A percentile compares a stretch with the other conserved stretches of the same genome.
Evolutionary conservation across 345 rosid species (phyloP).

Genomic region (Citrus trifoliata): DNA sequence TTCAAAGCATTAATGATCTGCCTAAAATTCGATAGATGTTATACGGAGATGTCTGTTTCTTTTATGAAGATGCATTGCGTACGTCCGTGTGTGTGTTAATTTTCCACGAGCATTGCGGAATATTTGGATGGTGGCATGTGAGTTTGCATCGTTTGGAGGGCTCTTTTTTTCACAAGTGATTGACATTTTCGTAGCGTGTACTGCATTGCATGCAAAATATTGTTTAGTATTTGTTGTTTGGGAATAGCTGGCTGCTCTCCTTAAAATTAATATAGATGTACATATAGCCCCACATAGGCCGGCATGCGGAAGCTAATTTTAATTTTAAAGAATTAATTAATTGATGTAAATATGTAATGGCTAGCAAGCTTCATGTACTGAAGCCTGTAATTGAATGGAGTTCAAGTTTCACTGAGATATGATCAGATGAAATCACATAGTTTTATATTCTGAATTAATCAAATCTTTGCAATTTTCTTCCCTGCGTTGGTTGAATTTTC

Average conservation of each 20-base stretch:
- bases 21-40: background rate
- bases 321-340: too few relatives aligned
- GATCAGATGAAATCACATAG: too few relatives aligned
- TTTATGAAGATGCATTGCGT: background rate
- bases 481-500: too few relatives aligned
- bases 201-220: constrained; percentile 25
- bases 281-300: too few relatives aligned
- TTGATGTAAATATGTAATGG: too few relatives aligned
- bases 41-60: constrained; percentile 33
- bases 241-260: background rate
- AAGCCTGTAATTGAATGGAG: too few relatives aligned
- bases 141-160: constrained; percentile 36
- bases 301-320: too few relatives aligned
- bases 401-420: too few relatives aligned
- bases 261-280: too few relatives aligned
- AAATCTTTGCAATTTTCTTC: too few relatives aligned
- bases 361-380: too few relatives aligned
- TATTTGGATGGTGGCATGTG: constrained; percentile 28
- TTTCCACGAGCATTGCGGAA: constrained; percentile 4
- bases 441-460: too few relatives aligned
- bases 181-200: constrained; percentile 41
- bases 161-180: constrained; percentile 7
- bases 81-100: background rate
- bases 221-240: background rate
- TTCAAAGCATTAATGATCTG: constrained; percentile 1